A percentile compares a stretch with the other conserved stretches of the same genome.
These are phyloP conservation scores for Diaporthe aspalathi DNA, from an alignment of 2,329 filamentous ascomycete genomes.

Conservation along the genomic window DNA sequence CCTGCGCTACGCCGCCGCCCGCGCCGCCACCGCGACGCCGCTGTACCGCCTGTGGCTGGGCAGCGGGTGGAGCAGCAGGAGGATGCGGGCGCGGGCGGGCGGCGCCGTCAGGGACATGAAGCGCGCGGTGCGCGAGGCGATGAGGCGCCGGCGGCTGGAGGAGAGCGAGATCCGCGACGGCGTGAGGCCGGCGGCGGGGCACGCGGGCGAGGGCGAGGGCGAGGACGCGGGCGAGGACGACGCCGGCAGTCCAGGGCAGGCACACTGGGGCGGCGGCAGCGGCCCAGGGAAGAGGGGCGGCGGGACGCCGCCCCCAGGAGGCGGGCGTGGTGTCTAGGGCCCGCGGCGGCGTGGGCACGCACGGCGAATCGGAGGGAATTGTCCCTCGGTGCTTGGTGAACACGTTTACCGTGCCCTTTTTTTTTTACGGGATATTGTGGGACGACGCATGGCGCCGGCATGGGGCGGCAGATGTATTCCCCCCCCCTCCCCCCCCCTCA, in stretches of 20 bases:
- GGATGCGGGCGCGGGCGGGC: slow-evolving; percentile 10
- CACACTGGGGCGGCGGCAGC: background rate
- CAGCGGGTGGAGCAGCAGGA: slow-evolving; percentile 19
- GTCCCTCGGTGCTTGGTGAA: too few relatives aligned
- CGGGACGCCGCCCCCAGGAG: background rate
- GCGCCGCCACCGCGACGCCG: slow-evolving; percentile 4
- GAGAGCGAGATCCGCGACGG: slow-evolving; percentile 29
- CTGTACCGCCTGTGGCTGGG: slow-evolving; percentile 33
- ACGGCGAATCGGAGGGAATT: slow-evolving; percentile 3
- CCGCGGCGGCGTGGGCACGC: background rate
- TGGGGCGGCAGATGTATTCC: slow-evolving; percentile 2
- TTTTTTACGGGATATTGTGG: background rate
- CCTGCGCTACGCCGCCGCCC: slow-evolving; percentile 2
- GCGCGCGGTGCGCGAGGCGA: slow-evolving; percentile 18
- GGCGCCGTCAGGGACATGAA: slow-evolving; percentile 28
- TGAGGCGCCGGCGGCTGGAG: slow-evolving; percentile 6
- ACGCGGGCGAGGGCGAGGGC: background rate
- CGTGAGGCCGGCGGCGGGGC: slow-evolving; percentile 1
- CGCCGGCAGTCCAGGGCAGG: background rate
- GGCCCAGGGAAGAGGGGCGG: background rate
- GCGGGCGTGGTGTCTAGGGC: background rate
- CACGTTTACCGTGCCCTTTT: too few relatives aligned
- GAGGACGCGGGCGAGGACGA: background rate
- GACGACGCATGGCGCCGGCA: background rate
- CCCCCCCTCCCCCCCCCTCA: too few relatives aligned